Percentiles rank a stretch among this genome's conserved stretches.
phyloP scores from a whole-genome alignment of 108 stramenopile genomes.

The Poteriospumella lacustris region DNA sequence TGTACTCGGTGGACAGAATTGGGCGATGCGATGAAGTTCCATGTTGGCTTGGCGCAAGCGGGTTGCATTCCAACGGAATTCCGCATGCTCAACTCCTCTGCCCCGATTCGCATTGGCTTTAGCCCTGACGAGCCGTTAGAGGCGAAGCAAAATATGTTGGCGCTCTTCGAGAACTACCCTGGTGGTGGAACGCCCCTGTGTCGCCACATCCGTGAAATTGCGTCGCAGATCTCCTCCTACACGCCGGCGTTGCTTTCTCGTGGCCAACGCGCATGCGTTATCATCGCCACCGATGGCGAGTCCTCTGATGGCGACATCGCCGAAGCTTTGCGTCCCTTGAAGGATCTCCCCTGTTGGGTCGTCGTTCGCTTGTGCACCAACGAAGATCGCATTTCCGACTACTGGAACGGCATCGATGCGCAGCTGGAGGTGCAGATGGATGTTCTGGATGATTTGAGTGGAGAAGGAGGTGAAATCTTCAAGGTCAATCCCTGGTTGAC shows the following conservation, averaged over 20 bases:
- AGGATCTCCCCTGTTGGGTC: not conserved
- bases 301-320: constrained; percentile 2
- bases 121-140: not conserved
- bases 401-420: constrained; percentile 17
- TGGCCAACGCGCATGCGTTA: not conserved
- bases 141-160: not conserved
- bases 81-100: not conserved
- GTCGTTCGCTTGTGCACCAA: constrained; percentile 23
- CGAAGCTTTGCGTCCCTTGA: not conserved
- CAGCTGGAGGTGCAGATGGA: constrained; percentile 14
- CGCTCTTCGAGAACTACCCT: not conserved
- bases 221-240: not conserved
- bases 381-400: not conserved
- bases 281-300: constrained; percentile 27
- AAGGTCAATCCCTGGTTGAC: not conserved
- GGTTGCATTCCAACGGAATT: too few species aligned
- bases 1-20: not conserved
- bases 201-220: constrained; percentile 10
- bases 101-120: not conserved
- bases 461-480: not conserved
- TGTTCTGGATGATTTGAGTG: constrained; percentile 5
- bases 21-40: not conserved
- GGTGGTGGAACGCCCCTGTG: constrained; percentile 2
- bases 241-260: not conserved
- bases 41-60: constrained; percentile 2